phyloP scores from a whole-genome alignment of 1,284 basidiomycete species.

The Apiotrichum siamense region DNA sequence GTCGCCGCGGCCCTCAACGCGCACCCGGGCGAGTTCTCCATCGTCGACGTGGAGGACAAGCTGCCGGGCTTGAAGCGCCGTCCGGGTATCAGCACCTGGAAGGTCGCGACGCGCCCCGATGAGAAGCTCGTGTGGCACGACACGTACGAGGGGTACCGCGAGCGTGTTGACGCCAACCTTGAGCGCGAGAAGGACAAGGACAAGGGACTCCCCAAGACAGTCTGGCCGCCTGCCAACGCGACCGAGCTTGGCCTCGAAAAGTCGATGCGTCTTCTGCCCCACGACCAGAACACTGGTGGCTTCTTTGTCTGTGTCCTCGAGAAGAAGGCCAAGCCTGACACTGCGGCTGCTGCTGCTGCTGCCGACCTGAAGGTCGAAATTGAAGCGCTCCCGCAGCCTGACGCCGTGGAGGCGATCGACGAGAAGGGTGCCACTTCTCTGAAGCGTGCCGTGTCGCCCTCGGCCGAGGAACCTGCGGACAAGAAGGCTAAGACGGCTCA shows the following conservation, averaged over 20 bases:
- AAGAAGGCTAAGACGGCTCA: conserved; percentile 22
- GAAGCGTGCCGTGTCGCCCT: conserved; percentile 26
- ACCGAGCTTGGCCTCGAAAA: conserved; percentile 58
- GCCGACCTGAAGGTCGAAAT: conserved; percentile 8
- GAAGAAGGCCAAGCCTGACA: conserved; percentile 40
- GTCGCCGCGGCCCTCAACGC: conserved; percentile 73
- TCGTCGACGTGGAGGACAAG: conserved; percentile 69
- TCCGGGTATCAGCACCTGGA: conserved; percentile 71
- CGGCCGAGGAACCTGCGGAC: conserved; percentile 12
- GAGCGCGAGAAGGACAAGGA: conserved; percentile 42
- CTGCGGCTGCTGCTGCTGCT: neutral
- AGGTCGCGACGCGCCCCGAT: conserved; percentile 50
- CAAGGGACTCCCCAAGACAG: conserved; percentile 57
- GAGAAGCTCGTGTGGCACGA: conserved; percentile 32
- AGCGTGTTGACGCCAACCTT: conserved; percentile 20
- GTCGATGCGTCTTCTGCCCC: conserved; percentile 83
- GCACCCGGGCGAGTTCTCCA: conserved; percentile 70
- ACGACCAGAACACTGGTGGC: conserved; percentile 93
- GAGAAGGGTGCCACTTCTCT: conserved; percentile 20
- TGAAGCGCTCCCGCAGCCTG: conserved; percentile 6
- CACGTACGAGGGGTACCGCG: conserved; percentile 30
- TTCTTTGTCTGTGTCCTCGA: conserved; percentile 94
- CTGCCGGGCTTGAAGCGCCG: conserved; percentile 68
- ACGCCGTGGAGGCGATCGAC: conserved; percentile 17
- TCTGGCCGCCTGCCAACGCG: conserved; percentile 72